Evolutionary conservation across 805 yeast genomes (phyloP).

Genomic region (Yamadazyma endophytica): DNA sequence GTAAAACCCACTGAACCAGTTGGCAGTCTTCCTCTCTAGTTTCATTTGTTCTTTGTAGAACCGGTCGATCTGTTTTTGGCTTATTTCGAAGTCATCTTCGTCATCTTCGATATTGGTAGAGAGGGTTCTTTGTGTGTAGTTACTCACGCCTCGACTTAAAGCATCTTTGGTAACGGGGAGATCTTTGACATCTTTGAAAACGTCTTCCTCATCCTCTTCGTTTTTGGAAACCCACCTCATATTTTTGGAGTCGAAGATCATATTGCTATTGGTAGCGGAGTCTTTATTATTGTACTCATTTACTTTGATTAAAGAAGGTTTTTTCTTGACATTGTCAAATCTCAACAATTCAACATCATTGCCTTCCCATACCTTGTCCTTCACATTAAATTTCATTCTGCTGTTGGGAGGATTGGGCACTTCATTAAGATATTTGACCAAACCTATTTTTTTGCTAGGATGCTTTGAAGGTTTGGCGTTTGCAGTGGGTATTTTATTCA

Average conservation of each 20-base stretch:
- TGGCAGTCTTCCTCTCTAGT: conserved; percentile 26
- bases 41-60: conserved; percentile 35
- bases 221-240: conserved; percentile 55
- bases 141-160: conserved; percentile 26
- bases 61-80: conserved; percentile 23
- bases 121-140: conserved; percentile 33
- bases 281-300: conserved; percentile 17
- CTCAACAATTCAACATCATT: conserved; percentile 53
- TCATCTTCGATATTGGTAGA: conserved; percentile 23
- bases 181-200: conserved; percentile 51
- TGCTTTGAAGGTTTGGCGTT: conserved; percentile 8
- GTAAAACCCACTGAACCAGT: conserved; percentile 36
- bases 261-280: conserved; percentile 26
- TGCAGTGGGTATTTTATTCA: conserved; percentile 1
- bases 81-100: conserved; percentile 23
- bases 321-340: conserved; percentile 40
- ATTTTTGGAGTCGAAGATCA: conserved; percentile 57
- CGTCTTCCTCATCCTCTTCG: conserved; percentile 32
- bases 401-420: conserved; percentile 15
- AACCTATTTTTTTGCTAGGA: conserved; percentile 21
- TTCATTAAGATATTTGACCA: conserved; percentile 25
- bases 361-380: conserved; percentile 57
- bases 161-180: conserved; percentile 13
- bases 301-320: conserved; percentile 36
- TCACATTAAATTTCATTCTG: conserved; percentile 53